These are phyloP conservation scores for Groenewaldozyma auringiensis DNA, from an alignment of 1,139 yeast species.

Conservation along the genomic window DNA sequence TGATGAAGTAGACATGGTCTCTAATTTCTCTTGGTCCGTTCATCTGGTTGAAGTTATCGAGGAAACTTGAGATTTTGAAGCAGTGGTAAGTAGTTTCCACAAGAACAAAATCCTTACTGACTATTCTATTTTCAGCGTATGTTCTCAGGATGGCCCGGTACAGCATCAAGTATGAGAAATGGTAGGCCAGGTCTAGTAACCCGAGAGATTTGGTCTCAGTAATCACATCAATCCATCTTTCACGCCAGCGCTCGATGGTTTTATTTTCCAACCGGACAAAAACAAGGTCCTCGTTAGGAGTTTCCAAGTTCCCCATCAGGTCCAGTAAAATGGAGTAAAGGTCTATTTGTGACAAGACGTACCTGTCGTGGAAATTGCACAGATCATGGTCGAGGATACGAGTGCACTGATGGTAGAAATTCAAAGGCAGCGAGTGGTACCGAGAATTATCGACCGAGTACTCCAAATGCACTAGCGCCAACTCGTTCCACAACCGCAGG, in stretches of 20 bases:
- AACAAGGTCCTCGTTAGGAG: background rate
- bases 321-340: background rate
- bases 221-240: background rate
- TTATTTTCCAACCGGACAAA: background rate
- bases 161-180: background rate
- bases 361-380: background rate
- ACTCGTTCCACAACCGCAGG: background rate
- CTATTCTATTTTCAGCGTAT: background rate
- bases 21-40: background rate
- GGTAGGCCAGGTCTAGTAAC: background rate
- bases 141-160: background rate
- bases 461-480: background rate
- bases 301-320: background rate
- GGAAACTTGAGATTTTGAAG: background rate
- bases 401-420: background rate
- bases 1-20: background rate
- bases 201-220: background rate
- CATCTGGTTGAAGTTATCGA: background rate
- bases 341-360: background rate
- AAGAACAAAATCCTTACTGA: background rate
- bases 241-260: background rate
- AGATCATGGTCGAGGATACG: background rate
- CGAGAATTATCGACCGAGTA: background rate
- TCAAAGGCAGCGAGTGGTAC: background rate
- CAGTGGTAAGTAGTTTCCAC: background rate